Evolutionary conservation across 495 filamentous ascomycete species (phyloP), one percentile per base, ranked within the genome.

Genomic region (Xylaria cubensis): DNA sequence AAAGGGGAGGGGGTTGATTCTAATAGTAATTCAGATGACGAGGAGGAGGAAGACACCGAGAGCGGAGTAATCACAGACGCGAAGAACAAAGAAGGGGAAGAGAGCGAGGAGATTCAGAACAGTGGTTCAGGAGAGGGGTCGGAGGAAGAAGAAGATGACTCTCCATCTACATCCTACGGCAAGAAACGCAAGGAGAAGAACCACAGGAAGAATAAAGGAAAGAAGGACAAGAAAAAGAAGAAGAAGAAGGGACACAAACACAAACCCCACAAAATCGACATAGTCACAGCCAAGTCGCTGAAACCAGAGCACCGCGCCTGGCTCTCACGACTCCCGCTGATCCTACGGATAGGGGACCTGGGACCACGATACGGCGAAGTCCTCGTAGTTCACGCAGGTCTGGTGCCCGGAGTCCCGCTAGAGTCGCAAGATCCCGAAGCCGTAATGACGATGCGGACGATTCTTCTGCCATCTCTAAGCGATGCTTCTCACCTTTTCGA

Each of bases 391-490:
- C 96, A 99, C 83, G 96, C 87, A 0, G 96, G 96, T 1, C 79
- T 98, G 1, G 88, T 94, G 0, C 93, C 95, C 0, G 92, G 88
- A 0, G 83, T 97, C 8, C 79, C 86, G 0, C 83, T 97, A 4
- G 86, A 92, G 63, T 84, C 87, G 68, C 93, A 97, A 74, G 93
- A 97, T 81, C 90, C 94, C 0, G 88, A 88, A 75, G 89, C 89
- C 56, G 91, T 92, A 17, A 98, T 98, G 94, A 95, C 92, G 75
- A 97, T 99, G 94, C 89, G 93, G 61, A 93, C 89, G 4, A 90
- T 98, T 56, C 58, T 80, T 1, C 26, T 42, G 9, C 61, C n/a
- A 6, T 21, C 58, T 21, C 13, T 19, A 7, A 21, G 10, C 58
- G 58, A 32, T 32, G 4, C 26, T 4, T 29, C 53, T 17, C 4